These are phyloP conservation scores for Trichosporon sp. DNA, from an alignment of 1,284 basidiomycete genomes.

Conservation along the genomic window DNA sequence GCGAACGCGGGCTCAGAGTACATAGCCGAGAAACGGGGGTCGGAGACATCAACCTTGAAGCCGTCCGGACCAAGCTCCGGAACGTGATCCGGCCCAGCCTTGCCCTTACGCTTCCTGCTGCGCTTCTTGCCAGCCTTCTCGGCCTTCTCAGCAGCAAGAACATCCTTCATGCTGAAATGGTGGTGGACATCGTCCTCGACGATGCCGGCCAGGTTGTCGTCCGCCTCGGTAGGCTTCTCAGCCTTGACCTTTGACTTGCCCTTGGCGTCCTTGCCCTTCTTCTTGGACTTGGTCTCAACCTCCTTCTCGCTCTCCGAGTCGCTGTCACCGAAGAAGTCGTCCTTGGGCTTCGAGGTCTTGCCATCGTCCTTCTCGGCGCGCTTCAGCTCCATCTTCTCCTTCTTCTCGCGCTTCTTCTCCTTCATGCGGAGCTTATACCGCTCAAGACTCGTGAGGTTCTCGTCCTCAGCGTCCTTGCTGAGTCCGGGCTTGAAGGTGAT, in stretches of 20 bases:
- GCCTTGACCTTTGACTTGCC: constrained; percentile 7
- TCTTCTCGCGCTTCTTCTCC: constrained; percentile 72
- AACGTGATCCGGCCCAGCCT: constrained; percentile 55
- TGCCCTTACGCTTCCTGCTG: constrained; percentile 52
- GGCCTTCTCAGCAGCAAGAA: constrained; percentile 76
- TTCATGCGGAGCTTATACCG: constrained; percentile 76
- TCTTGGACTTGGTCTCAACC: constrained; percentile 2
- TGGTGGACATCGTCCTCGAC: constrained; percentile 19
- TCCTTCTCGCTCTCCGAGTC: constrained; percentile 35
- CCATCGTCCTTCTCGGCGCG: constrained; percentile 48
- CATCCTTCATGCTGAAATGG: constrained; percentile 85
- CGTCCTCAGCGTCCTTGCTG: constrained; percentile 51
- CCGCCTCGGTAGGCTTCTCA: constrained; percentile 17
- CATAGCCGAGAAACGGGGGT: constrained; percentile 80
- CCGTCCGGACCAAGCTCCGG: constrained; percentile 48
- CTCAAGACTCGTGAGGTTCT: constrained; percentile 74
- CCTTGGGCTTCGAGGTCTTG: constrained; percentile 37
- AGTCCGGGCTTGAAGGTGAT: constrained; percentile 88
- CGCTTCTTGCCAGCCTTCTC: constrained; percentile 56
- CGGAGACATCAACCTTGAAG: constrained; percentile 79
- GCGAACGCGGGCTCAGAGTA: constrained; percentile 90
- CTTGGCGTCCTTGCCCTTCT: constrained; percentile 9
- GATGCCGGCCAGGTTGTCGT: constrained; percentile 42
- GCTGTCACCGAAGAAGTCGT: constrained; percentile 70
- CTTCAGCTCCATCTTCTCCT: constrained; percentile 51